Evolutionary conservation across 1,284 basidiomycete genomes (phyloP).

Genomic region (Pterulicium gracile): DNA sequence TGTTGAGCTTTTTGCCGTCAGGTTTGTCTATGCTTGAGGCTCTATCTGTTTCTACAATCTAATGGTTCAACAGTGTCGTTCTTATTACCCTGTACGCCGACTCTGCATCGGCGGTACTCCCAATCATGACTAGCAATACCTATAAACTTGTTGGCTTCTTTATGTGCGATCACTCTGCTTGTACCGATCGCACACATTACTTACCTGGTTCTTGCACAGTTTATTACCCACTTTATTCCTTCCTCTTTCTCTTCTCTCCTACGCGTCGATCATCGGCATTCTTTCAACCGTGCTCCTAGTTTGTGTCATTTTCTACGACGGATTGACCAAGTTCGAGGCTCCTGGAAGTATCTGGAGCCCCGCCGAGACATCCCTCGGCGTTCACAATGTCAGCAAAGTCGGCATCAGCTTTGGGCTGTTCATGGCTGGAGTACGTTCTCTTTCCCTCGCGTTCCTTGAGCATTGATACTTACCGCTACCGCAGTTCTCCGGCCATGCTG

Average conservation of each 20-base stretch:
- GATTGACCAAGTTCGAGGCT: constrained; percentile 63
- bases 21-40: constrained; percentile 28
- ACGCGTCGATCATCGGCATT: constrained; percentile 79
- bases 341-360: constrained; percentile 81
- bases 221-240: constrained; percentile 78
- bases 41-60: constrained; percentile 11
- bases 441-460: constrained; percentile 1
- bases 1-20: constrained; percentile 74
- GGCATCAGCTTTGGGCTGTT: constrained; percentile 80
- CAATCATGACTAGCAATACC: constrained; percentile 50
- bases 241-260: constrained; percentile 75
- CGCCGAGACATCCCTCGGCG: constrained; percentile 55
- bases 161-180: constrained; percentile 37
- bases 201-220: constrained; percentile 24
- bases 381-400: constrained; percentile 49
- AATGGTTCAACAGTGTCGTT: constrained; percentile 46
- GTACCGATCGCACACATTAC: neutral
- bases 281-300: constrained; percentile 72
- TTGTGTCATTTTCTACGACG: constrained; percentile 76
- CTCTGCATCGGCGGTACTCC: constrained; percentile 66
- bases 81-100: constrained; percentile 83
- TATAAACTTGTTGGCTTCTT: constrained; percentile 72
- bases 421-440: constrained; percentile 76
- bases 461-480: constrained; percentile 3
- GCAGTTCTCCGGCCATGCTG: constrained; percentile 87